These are phyloP conservation scores for Cadophora sp. DNA, from an alignment of 2,329 filamentous ascomycete species.

Conservation along the genomic window DNA sequence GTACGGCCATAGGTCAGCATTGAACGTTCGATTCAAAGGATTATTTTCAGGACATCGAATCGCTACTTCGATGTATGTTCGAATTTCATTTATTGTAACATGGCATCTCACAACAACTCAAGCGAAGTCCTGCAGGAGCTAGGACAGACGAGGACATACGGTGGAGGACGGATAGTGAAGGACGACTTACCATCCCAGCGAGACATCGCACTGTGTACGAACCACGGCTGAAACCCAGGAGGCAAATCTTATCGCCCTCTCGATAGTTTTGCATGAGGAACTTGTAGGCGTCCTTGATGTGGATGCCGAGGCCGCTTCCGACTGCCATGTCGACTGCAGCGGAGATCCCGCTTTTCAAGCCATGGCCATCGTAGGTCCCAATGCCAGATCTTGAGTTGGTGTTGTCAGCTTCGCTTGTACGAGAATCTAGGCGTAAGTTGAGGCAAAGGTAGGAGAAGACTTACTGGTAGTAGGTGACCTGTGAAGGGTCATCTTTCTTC, in stretches of 20 bases:
- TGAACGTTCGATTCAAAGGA: no score
- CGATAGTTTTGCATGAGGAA: constrained; percentile 57
- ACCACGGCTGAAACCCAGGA: constrained; percentile 56
- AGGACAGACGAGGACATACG: no score
- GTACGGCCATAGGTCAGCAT: no score
- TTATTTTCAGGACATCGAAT: no score
- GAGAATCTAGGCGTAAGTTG: not conserved
- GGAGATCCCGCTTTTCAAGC: constrained; percentile 47
- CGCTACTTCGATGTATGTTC: no score
- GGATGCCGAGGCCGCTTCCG: constrained; percentile 50
- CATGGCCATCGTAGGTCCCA: constrained; percentile 51
- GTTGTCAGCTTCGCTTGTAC: constrained; percentile 27
- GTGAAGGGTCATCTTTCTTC: constrained; percentile 48
- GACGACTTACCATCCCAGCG: constrained; percentile 46
- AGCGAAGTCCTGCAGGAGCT: no score
- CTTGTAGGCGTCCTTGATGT: constrained; percentile 49
- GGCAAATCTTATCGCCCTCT: constrained; percentile 54
- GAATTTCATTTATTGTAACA: no score
- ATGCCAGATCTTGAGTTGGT: constrained; percentile 54
- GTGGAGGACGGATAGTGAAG: no score
- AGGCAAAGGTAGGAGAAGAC: not conserved
- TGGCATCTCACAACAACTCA: no score
- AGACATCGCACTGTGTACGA: constrained; percentile 59
- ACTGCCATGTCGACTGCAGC: constrained; percentile 50
- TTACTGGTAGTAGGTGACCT: constrained; percentile 21